These are phyloP conservation scores for Trichoderma polysporum DNA, from an alignment of 2,329 filamentous ascomycete species.

Conservation along the genomic window DNA sequence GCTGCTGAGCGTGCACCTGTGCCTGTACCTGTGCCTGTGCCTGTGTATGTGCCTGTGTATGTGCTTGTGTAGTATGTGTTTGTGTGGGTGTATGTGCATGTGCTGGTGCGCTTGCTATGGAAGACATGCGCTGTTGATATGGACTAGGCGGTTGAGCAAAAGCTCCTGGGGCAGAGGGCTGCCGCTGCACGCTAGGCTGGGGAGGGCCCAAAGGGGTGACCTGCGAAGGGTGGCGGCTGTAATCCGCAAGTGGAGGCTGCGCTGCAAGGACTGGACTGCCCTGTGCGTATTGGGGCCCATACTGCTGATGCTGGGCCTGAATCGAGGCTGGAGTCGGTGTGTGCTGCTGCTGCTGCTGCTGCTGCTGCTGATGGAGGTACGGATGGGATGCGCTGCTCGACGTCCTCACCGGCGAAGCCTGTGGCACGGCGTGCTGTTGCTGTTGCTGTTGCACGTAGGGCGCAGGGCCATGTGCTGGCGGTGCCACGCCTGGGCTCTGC, in stretches of 20 bases:
- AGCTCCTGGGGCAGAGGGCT: slow-evolving; percentile 40
- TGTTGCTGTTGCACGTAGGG: slow-evolving; percentile 36
- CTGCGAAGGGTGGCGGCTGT: slow-evolving; percentile 52
- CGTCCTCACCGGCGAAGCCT: slow-evolving; percentile 51
- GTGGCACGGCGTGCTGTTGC: slow-evolving; percentile 39
- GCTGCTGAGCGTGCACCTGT: slow-evolving; percentile 19
- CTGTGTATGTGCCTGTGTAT: slow-evolving; percentile 22
- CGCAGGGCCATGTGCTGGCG: slow-evolving; percentile 33
- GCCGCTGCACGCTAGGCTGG: slow-evolving; percentile 45
- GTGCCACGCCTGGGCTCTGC: slow-evolving; percentile 39
- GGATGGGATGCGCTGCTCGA: slow-evolving; percentile 39
- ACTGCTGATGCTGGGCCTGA: slow-evolving; percentile 59
- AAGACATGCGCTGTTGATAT: slow-evolving; percentile 53
- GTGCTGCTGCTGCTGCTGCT: slow-evolving; percentile 57
- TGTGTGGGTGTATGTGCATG: slow-evolving; percentile 18
- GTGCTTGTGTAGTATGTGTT: not conserved
- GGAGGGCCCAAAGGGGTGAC: slow-evolving; percentile 55
- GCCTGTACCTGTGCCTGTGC: slow-evolving; percentile 37
- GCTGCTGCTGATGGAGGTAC: slow-evolving; percentile 50
- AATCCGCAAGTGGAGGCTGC: slow-evolving; percentile 44
- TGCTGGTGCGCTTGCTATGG: slow-evolving; percentile 28
- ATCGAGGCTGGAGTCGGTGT: slow-evolving; percentile 54
- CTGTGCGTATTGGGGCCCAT: slow-evolving; percentile 50
- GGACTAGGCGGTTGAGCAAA: slow-evolving; percentile 57
- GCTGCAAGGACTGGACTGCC: slow-evolving; percentile 52